Conservation (phyloP, 129 eudicot species). For the Saussurea involucrata region DNA sequence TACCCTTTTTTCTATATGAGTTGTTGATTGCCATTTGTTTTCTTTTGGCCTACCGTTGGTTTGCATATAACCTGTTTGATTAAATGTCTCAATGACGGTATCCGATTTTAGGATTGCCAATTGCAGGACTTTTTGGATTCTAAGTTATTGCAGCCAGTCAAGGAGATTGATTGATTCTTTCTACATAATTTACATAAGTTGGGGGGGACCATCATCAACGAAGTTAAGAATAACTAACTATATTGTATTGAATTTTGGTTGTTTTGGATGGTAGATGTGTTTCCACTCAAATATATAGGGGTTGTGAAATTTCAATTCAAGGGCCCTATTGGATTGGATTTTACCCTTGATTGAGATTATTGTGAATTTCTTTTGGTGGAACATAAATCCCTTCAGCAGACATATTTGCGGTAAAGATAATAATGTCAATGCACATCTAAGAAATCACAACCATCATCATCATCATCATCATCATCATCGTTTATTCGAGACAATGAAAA, state of each 20-base stretch:
- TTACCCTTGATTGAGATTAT: background rate
- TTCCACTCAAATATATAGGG: background rate
- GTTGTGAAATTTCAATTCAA: background rate
- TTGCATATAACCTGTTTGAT: conserved; percentile 8
- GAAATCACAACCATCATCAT: conserved; percentile 2
- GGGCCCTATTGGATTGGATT: background rate
- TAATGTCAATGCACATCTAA: conserved; percentile 3
- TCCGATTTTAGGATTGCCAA: background rate
- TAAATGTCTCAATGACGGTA: conserved; percentile 12
- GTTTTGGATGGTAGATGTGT: background rate
- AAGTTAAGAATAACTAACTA: background rate
- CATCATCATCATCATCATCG: background rate
- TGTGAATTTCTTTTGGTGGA: background rate
- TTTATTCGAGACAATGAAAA: conserved; percentile 31
- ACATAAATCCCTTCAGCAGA: background rate
- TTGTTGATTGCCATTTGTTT: background rate
- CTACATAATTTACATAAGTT: background rate
- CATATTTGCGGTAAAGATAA: background rate
- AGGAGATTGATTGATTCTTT: conserved; percentile 16
- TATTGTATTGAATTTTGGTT: background rate
- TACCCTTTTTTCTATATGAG: background rate
- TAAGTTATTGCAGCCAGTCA: background rate
- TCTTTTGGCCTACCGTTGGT: background rate
- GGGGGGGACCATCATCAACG: background rate
- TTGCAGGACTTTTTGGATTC: conserved; percentile 8